Base-by-base conservation (phyloP, 208 protist species). In the Leishmania martiniquensis region DNA sequence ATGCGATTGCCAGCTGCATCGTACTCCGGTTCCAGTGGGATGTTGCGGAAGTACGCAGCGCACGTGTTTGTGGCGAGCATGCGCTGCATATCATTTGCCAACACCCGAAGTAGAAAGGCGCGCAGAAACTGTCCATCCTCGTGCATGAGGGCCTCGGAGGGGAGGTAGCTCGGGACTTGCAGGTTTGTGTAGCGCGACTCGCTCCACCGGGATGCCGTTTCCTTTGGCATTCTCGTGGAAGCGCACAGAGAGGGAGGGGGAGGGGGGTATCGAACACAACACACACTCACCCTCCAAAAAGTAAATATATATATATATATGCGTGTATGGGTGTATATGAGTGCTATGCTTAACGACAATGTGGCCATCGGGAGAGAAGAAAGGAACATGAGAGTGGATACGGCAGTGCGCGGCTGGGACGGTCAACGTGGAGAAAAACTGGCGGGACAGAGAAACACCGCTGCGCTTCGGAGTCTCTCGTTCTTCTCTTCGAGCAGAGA, bases 51-150 rank as follows among this genome's bases (percentile, higher is more conserved):
- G 81, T 96, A 97, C 37, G 89, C 76, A 15, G 90, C 92, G 49
- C 86, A 91, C 1, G 69, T 81, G 63, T 88, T 84, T 0, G 91
- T 85, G 29, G 83, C 85, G 62, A 96, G 75, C 70, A 98, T 78
- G 39, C 94, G 92, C 72, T 94, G 86, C 59, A 96, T 88, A 76
- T 98, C 94, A 63, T 90, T 84, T 42, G 87, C 84, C 32, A 92
- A 77, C 37, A 90, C 91, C 13, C 94, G 88, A 65, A 98, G 86
- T 39, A 95, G 86, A 65, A 98, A 89, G 10, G 91, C 92, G 51
- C 85, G 88, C 25, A 98, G 72, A 75, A 97, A 96, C 81, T 95
- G 92, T 25, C 93, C 94, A 37, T 96, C 85, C 51, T 96, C 90
- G 76, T 90, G 87, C 47, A 95, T 44, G 34, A 98, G 81, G 1